A percentile compares a stretch with the other conserved stretches of the same genome.
phyloP scores from a whole-genome alignment of 306 rosid genomes.

The Quercus robur region DNA sequence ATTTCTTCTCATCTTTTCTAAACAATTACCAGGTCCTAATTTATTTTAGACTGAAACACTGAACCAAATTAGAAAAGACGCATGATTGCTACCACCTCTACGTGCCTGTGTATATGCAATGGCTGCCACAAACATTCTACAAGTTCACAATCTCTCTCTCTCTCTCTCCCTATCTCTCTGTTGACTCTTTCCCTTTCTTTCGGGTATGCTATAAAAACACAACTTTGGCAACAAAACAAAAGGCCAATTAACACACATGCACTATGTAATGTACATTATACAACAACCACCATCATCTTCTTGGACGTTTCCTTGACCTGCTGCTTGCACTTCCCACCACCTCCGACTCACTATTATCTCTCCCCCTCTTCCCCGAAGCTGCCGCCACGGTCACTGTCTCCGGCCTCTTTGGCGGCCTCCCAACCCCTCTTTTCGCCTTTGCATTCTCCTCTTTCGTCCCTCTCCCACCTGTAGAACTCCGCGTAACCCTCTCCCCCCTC shows the following conservation, averaged over 20 bases:
- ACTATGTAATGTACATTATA: slow-evolving; percentile 28
- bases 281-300: slow-evolving; percentile 33
- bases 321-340: slow-evolving; percentile 24
- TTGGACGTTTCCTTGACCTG: slow-evolving; percentile 40
- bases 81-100: background rate
- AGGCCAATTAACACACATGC: background rate
- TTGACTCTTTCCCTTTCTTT: slow-evolving; percentile 3
- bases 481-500: slow-evolving; percentile 19
- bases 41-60: too few relatives aligned
- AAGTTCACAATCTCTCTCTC: background rate
- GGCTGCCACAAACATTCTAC: slow-evolving; percentile 22
- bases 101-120: slow-evolving; percentile 6
- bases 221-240: background rate
- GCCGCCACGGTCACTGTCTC: slow-evolving; percentile 5
- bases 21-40: too few relatives aligned
- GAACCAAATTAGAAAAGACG: too few relatives aligned
- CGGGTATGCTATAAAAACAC: background rate
- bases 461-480: slow-evolving; percentile 11
- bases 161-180: background rate
- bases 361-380: slow-evolving; percentile 10
- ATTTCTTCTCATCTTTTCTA: too few relatives aligned
- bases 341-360: slow-evolving; percentile 23
- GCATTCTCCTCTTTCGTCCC: slow-evolving; percentile 23
- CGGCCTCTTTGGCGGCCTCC: slow-evolving; percentile 40
- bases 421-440: slow-evolving; percentile 34